These are phyloP conservation scores for Aphanomyces stellatus DNA, from an alignment of 352 stramenopile species.

Conservation along the genomic window DNA sequence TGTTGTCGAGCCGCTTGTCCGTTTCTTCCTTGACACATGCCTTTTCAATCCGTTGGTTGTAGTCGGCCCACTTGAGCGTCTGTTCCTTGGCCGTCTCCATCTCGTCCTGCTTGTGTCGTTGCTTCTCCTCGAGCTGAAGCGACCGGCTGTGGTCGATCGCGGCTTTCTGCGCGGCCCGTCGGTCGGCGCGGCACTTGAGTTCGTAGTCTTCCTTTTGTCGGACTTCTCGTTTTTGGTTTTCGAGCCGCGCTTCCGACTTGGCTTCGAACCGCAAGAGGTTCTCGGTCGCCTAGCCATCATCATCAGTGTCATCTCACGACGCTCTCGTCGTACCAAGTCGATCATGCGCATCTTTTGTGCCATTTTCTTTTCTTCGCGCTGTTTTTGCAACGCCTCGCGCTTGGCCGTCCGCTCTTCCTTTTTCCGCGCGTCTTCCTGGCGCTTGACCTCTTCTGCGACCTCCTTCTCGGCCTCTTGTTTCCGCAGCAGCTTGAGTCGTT, in stretches of 20 bases:
- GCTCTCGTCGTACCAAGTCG: conserved; percentile 28
- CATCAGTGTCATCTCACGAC: not conserved
- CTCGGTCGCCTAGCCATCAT: conserved; percentile 32
- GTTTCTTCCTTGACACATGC: conserved; percentile 53
- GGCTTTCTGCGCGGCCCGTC: conserved; percentile 51
- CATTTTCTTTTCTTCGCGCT: conserved; percentile 49
- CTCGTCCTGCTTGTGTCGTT: conserved; percentile 29
- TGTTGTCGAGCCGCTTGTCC: conserved; percentile 43
- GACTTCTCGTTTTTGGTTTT: conserved; percentile 63
- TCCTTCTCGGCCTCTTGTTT: conserved; percentile 51
- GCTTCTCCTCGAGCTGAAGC: conserved; percentile 50
- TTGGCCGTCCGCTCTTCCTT: conserved; percentile 55
- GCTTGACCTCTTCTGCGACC: conserved; percentile 50
- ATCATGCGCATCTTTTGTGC: conserved; percentile 79
- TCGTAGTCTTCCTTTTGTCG: conserved; percentile 60
- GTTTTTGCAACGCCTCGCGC: conserved; percentile 43
- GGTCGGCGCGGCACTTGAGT: conserved; percentile 43
- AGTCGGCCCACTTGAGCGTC: conserved; percentile 57
- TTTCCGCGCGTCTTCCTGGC: conserved; percentile 61
- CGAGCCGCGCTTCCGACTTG: conserved; percentile 45
- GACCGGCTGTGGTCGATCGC: conserved; percentile 50
- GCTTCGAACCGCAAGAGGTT: conserved; percentile 63
- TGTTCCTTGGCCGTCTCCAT: conserved; percentile 35
- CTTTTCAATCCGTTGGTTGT: conserved; percentile 47
- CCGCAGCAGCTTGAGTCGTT: conserved; percentile 49